These are phyloP conservation scores for Chaetomium sp. DNA, from an alignment of 2,329 filamentous ascomycete species.

Conservation along the genomic window DNA sequence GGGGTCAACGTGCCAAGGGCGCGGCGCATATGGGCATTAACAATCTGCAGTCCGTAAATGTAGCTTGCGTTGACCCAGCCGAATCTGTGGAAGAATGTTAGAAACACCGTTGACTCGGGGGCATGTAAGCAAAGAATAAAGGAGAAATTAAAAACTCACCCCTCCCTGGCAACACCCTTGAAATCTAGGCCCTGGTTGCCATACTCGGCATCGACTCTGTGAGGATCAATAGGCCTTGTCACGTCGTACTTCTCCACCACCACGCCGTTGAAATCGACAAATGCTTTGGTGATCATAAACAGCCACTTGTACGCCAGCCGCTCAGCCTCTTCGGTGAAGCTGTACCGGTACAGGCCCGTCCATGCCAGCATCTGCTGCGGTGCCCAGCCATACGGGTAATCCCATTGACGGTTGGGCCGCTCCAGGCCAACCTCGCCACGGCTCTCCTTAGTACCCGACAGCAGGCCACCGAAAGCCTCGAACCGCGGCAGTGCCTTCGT, in stretches of 20 bases:
- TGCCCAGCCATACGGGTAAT: constrained; percentile 97
- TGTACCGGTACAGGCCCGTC: constrained; percentile 86
- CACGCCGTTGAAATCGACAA: constrained; percentile 96
- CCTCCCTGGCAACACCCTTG: constrained; percentile 91
- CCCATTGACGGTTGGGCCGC: constrained; percentile 94
- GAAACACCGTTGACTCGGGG: no score
- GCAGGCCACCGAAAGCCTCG: constrained; percentile 78
- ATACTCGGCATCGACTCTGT: constrained; percentile 93
- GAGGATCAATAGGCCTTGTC: constrained; percentile 79
- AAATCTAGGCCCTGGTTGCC: constrained; percentile 95
- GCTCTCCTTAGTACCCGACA: constrained; percentile 84
- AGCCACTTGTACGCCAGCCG: constrained; percentile 92
- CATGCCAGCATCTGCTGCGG: constrained; percentile 98
- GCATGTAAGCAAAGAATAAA: not conserved
- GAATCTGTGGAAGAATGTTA: constrained; percentile 55
- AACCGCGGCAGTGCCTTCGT: constrained; percentile 76
- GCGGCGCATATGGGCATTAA: constrained; percentile 82
- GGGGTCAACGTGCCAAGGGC: constrained; percentile 82
- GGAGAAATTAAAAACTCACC: constrained; percentile 53
- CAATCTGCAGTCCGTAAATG: constrained; percentile 82
- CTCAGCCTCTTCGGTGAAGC: constrained; percentile 84
- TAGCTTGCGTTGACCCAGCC: constrained; percentile 99
- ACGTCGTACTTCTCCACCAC: constrained; percentile 99
- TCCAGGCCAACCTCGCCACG: constrained; percentile 73
- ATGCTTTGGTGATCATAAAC: constrained; percentile 97